Base-by-base conservation (phyloP, 352 stramenopile genomes). In the Sclerospora graminicola region DNA sequence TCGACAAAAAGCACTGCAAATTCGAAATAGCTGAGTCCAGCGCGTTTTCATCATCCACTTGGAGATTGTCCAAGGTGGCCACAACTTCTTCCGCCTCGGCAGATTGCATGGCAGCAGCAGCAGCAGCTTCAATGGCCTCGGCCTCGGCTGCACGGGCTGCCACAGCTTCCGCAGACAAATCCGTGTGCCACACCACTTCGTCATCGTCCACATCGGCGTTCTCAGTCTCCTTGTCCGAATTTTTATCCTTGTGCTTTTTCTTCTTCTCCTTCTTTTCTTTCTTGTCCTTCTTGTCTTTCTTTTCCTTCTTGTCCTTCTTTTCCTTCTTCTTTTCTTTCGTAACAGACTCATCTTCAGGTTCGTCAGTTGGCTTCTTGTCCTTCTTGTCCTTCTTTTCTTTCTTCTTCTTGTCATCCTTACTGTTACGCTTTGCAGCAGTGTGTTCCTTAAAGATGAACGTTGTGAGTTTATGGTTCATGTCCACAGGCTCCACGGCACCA, bases 401-500 rank as follows among this genome's bases (percentile, higher is more conserved):
- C 54, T 92, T 71, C 52, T 95, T 83, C 36, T 95, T 90, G 43
- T 82, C 73, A 36, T 82, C 74, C 52, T 91, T 89, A 54, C 63
- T 74, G 40, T 52, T 73, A 41, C 91, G 87, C 53, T 97, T 97
- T 10, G 58, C 66, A 33, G 94, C 92, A 45, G 95, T 97, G 68
- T 98, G 80, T 57, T 97, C 78, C 51, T 95, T 95, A 23, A 98
- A 62, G 58, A 99, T 98, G 51, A 95, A 98, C 2, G 91, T 98
- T 53, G 79, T 95, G 52, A 99, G 79, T 72, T 98, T 98, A 73
- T 99, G 94, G 52, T 83, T 95, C 93, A 98, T 98, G 72, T 99
- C 95, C 18, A 98, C 89, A 30, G 91, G 86, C 50, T 98, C 90
- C 18, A 98, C 96, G 6, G 83, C 86, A 32, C 96, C 96, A 75